Percentiles rank a stretch among this genome's conserved stretches.
Evolutionary conservation across 2,329 filamentous ascomycete species (phyloP).

Genomic region (Calonectria naviculata): DNA sequence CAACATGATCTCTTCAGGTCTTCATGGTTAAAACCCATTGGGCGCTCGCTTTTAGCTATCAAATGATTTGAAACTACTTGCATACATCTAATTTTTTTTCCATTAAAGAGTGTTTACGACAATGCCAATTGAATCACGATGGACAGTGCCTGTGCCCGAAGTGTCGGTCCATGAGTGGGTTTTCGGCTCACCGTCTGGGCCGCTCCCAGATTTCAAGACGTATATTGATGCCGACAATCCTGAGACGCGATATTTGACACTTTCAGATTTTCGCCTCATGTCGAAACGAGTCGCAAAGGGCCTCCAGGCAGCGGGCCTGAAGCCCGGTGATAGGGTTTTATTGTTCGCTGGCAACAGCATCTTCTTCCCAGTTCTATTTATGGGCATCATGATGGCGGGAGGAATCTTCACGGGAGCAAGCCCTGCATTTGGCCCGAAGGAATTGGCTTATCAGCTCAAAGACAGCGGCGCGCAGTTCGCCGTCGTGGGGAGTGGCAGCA

Average conservation of each 20-base stretch:
- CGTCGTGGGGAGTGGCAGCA: slow-evolving; percentile 66
- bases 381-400: slow-evolving; percentile 81
- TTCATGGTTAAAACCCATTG: not conserved
- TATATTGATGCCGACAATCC: slow-evolving; percentile 75
- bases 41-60: not conserved
- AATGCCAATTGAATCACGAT: slow-evolving; percentile 61
- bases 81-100: not conserved
- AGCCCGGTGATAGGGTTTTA: slow-evolving; percentile 75
- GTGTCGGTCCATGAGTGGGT: slow-evolving; percentile 66
- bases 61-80: not conserved
- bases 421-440: slow-evolving; percentile 72
- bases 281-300: slow-evolving; percentile 80
- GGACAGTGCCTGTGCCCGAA: slow-evolving; percentile 53
- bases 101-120: not conserved
- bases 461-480: slow-evolving; percentile 77
- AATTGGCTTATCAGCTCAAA: slow-evolving; percentile 79
- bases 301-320: slow-evolving; percentile 70
- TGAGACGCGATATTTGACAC: slow-evolving; percentile 73
- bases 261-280: slow-evolving; percentile 73
- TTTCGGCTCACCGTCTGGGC: slow-evolving; percentile 57
- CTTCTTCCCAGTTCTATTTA: slow-evolving; percentile 76
- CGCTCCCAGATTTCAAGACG: slow-evolving; percentile 53
- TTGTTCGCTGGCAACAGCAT: slow-evolving; percentile 80
- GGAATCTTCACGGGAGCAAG: slow-evolving; percentile 83
- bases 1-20: not conserved